These are phyloP conservation scores for Gossypium schwendimanii DNA, from an alignment of 441 rosid species.

Conservation along the genomic window DNA sequence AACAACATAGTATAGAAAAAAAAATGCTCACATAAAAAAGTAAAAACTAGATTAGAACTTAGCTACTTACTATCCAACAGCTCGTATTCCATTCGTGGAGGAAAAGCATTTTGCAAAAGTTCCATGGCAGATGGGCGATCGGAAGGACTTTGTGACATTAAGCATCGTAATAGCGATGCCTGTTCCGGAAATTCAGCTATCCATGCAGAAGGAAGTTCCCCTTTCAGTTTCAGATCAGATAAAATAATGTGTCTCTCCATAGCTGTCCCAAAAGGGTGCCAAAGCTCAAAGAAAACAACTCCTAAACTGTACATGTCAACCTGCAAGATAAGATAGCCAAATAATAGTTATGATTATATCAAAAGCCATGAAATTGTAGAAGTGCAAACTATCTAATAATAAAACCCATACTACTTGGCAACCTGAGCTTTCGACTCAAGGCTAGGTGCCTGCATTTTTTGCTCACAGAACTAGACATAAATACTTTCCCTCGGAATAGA, in stretches of 20 bases:
- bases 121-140: slow-evolving; percentile 94
- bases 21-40: slow-evolving; percentile 7
- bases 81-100: slow-evolving; percentile 91
- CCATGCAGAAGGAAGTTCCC: slow-evolving; percentile 81
- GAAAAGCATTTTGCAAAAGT: slow-evolving; percentile 75
- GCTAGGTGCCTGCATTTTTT: slow-evolving; percentile 2
- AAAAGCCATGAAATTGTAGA: neutral
- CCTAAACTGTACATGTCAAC: slow-evolving; percentile 99
- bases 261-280: slow-evolving; percentile 94
- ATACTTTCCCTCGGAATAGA: neutral
- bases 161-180: slow-evolving; percentile 58
- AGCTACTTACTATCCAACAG: slow-evolving; percentile 71
- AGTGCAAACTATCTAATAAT: neutral
- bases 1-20: neutral
- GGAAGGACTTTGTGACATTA: slow-evolving; percentile 93
- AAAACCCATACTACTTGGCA: neutral
- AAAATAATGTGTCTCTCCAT: slow-evolving; percentile 79
- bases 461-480: neutral
- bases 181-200: slow-evolving; percentile 82
- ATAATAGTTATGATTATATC: neutral
- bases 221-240: slow-evolving; percentile 79
- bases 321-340: slow-evolving; percentile 36
- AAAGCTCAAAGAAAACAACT: slow-evolving; percentile 86
- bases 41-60: neutral
- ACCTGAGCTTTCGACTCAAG: neutral